Conservation (phyloP, 805 yeast species). For the Candida xiaguanensis region DNA sequence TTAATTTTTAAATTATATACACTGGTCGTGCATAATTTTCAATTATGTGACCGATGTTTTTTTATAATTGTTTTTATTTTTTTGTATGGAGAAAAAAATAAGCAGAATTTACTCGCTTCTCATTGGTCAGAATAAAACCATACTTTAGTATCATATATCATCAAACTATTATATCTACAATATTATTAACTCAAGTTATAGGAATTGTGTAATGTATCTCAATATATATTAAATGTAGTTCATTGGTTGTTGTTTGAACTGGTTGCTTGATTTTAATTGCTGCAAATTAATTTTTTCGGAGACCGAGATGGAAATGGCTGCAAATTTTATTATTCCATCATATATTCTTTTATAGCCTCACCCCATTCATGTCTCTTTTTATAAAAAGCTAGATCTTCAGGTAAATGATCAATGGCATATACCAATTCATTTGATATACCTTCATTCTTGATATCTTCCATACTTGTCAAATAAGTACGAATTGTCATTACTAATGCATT, state of each 20-base stretch:
- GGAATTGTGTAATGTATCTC: not conserved
- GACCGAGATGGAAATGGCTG: conserved; percentile 7
- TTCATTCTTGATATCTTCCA: conserved; percentile 24
- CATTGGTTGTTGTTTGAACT: too few species aligned
- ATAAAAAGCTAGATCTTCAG: conserved; percentile 36
- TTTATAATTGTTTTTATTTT: not conserved
- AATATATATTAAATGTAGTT: too few species aligned
- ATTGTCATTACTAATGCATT: conserved; percentile 35
- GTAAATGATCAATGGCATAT: conserved; percentile 33
- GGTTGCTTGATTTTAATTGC: too few species aligned
- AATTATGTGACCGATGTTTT: conserved; percentile 1
- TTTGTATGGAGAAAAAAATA: conserved; percentile 6
- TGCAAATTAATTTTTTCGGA: too few species aligned
- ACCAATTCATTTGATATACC: conserved; percentile 29
- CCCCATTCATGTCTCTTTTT: conserved; percentile 38
- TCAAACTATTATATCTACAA: too few species aligned
- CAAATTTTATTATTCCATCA: not conserved
- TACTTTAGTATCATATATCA: too few species aligned
- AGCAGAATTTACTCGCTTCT: not conserved
- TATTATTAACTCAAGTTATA: too few species aligned
- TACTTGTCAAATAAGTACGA: conserved; percentile 34
- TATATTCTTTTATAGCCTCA: conserved; percentile 24
- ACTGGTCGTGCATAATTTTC: not conserved
- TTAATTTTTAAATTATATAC: not conserved
- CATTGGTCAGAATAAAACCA: not conserved